phyloP scores from a whole-genome alignment of 768 basidiomycete species.

The Favolaschia claudopus region DNA sequence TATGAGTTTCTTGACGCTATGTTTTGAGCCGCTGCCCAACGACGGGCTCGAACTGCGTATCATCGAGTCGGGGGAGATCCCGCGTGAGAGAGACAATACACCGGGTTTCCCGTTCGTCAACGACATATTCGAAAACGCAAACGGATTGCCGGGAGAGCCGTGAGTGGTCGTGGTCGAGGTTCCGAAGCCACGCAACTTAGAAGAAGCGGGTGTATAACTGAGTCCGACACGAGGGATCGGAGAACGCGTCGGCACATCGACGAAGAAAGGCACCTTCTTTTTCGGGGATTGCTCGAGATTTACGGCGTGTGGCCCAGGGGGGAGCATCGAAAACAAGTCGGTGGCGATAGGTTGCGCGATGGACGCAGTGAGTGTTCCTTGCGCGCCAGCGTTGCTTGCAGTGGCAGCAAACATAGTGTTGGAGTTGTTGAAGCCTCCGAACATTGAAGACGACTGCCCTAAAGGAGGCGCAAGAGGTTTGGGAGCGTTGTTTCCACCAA shows the following conservation, averaged over 20 bases:
- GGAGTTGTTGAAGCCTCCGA: conserved; percentile 43
- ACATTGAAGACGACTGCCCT: conserved; percentile 49
- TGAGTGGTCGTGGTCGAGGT: conserved; percentile 53
- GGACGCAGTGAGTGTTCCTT: conserved; percentile 79
- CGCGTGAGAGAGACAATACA: conserved; percentile 59
- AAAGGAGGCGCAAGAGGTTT: conserved; percentile 48
- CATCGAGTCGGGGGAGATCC: conserved; percentile 64
- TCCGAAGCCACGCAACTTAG: conserved; percentile 78
- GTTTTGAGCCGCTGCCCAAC: conserved; percentile 71
- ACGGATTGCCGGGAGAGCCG: conserved; percentile 44
- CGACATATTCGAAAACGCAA: conserved; percentile 46
- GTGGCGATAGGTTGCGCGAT: conserved; percentile 85
- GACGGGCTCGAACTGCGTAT: conserved; percentile 67
- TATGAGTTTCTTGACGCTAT: conserved; percentile 93
- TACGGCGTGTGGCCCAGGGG: conserved; percentile 70
- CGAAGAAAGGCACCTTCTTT: conserved; percentile 80
- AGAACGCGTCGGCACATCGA: conserved; percentile 78
- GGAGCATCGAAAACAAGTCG: conserved; percentile 77
- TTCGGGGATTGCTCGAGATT: conserved; percentile 69
- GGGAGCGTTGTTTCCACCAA: conserved; percentile 55
- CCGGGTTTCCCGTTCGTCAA: conserved; percentile 64
- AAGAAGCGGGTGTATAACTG: conserved; percentile 70
- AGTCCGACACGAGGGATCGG: conserved; percentile 70
- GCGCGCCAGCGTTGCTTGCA: conserved; percentile 50
- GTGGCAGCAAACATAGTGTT: conserved; percentile 51